Evolutionary conservation across 441 rosid species (phyloP).

Genomic region (Mallotus japonicus): DNA sequence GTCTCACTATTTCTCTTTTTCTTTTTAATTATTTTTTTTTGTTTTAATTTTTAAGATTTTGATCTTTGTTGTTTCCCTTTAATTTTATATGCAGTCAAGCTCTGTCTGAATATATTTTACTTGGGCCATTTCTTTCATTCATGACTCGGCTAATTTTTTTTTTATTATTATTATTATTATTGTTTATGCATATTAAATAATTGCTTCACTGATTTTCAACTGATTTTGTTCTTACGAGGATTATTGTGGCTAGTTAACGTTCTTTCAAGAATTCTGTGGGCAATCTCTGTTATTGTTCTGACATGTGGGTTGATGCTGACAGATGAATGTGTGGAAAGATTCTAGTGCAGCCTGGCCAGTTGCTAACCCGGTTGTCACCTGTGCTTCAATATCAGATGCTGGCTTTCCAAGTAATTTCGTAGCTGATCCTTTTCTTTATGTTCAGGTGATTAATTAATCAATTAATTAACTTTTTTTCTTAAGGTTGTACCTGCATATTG

Average conservation of each 20-base stretch:
- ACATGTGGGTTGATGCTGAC: conserved; percentile 25
- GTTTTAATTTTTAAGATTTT: conserved; percentile 3
- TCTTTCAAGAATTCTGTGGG: no score
- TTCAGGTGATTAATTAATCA: conserved; percentile 47
- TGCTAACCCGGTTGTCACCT: conserved; percentile 84
- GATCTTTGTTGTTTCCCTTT: no score
- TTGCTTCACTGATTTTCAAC: no score
- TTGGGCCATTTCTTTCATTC: neutral
- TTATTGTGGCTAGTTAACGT: neutral
- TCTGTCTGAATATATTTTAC: no score
- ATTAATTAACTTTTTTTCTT: neutral
- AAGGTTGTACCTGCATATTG: neutral
- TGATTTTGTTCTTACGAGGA: neutral
- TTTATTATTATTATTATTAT: neutral
- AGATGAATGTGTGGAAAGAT: conserved; percentile 72
- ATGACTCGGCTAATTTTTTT: neutral
- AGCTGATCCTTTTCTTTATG: conserved; percentile 88
- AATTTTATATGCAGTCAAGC: no score
- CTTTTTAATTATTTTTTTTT: neutral
- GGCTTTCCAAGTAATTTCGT: conserved; percentile 87
- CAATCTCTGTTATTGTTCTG: conserved; percentile 6
- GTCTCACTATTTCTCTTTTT: conserved; percentile 17
- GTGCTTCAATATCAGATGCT: conserved; percentile 74
- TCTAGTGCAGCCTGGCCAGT: conserved; percentile 88
- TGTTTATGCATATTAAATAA: no score